Conservation (phyloP, 805 yeast genomes). For the Candida ortonii region DNA sequence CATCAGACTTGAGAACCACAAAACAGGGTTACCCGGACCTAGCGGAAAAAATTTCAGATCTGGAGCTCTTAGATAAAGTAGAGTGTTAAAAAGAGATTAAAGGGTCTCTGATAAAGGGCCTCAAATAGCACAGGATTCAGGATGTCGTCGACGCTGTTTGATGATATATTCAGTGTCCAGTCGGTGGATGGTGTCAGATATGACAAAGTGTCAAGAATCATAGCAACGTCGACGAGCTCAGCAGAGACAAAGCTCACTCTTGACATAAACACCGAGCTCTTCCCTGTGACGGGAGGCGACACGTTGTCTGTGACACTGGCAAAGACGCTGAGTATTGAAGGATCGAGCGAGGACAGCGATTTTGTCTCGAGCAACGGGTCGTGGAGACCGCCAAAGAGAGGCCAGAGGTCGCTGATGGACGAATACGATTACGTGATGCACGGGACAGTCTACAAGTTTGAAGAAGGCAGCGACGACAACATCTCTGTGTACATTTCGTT, state of each 20-base stretch:
- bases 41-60: constrained; percentile 1
- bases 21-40: neutral
- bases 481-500: constrained; percentile 91
- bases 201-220: constrained; percentile 86
- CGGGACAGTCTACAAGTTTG: constrained; percentile 96
- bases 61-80: neutral
- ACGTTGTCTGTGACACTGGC: constrained; percentile 85
- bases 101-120: neutral
- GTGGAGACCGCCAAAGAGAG: constrained; percentile 82
- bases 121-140: neutral
- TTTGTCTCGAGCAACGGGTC: constrained; percentile 52
- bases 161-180: constrained; percentile 84
- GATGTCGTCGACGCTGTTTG: constrained; percentile 79
- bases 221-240: constrained; percentile 82
- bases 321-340: constrained; percentile 60
- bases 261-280: constrained; percentile 88
- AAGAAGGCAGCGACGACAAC: constrained; percentile 66
- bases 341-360: constrained; percentile 42
- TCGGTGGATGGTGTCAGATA: constrained; percentile 86
- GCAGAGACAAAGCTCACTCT: constrained; percentile 77
- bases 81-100: neutral
- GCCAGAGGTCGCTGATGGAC: constrained; percentile 85
- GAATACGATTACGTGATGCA: constrained; percentile 98
- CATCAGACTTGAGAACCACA: neutral
- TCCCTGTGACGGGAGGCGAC: constrained; percentile 76